Conservation (phyloP, 371 early-diverging fungal genomes). For the Rhizopus sp. region DNA sequence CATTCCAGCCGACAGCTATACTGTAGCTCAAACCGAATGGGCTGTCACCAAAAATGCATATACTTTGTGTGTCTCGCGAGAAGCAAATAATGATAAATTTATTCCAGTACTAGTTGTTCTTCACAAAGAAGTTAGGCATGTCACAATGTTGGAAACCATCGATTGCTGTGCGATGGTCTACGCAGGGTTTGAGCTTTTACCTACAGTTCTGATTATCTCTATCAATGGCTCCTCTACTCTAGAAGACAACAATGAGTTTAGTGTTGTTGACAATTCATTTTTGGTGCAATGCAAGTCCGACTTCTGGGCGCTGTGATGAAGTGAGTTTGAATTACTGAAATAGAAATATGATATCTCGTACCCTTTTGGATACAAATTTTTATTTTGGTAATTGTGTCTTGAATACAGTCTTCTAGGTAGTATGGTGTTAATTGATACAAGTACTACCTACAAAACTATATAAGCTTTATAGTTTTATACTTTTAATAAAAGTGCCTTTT, state of each 20-base stretch:
- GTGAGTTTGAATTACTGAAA: too few relatives aligned
- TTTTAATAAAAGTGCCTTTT: too few relatives aligned
- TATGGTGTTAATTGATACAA: too few relatives aligned
- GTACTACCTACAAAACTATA: too few relatives aligned
- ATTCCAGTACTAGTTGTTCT: conserved; percentile 16
- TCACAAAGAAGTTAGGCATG: conserved; percentile 13
- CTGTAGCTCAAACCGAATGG: conserved; percentile 14
- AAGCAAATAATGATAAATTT: conserved; percentile 1
- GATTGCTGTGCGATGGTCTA: conserved; percentile 4
- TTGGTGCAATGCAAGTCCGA: conserved; percentile 12
- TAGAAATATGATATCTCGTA: too few relatives aligned
- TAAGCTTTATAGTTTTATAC: too few relatives aligned
- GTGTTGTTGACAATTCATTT: conserved; percentile 13
- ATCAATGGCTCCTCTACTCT: conserved; percentile 3
- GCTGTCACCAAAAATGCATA: conserved; percentile 3
- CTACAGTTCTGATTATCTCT: conserved; percentile 14
- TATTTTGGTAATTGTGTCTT: too few relatives aligned
- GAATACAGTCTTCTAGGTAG: too few relatives aligned
- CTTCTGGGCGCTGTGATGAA: conserved; percentile 11
- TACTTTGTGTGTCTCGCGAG: conserved; percentile 13
- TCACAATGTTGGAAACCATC: conserved; percentile 7
- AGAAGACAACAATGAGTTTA: conserved; percentile 7
- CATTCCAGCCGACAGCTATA: conserved; percentile 14
- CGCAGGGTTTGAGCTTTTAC: conserved; percentile 4
- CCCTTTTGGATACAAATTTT: too few relatives aligned